Evolutionary conservation across 148 eudicot species (phyloP), one percentile per base, ranked within the genome.

Genomic region (Rhododendron ferrugineum): DNA sequence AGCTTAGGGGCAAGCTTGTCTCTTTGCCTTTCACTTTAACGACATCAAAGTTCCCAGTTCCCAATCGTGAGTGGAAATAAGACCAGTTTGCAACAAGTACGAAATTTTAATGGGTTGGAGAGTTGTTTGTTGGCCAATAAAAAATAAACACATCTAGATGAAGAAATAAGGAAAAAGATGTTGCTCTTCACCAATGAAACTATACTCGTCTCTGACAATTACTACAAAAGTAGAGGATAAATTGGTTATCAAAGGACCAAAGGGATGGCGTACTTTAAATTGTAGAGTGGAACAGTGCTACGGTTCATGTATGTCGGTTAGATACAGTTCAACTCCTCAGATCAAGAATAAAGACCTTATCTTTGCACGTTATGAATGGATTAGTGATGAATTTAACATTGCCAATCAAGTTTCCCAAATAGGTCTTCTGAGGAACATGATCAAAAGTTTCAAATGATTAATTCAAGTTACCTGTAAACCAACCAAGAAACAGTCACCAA

Each of bases 401-500:
- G 40, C 40, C 54, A 15, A 46, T 68, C 54, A 70, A 30, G 26
- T 47, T 68, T 44, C 46, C 49, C 56, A 23, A 44, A n/a, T 11
- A 42, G 20, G 0, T 13, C 42, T 5, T 18, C 44, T 26, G 8
- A 18, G 26, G 37, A 37, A 75, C 58, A 75, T 3, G 32, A 76
- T 54, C n/a, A 74, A 76, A 22, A 84, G 81, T 52, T 22, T 20
- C 36, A 84, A 13, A 72, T 32, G 80, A 68, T 18, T 22, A 80
- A 36, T 64, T 77, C 5, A 47, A 62, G 83, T 82, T 83, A 96
- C 98, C 98, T 96, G 98, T 75, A 96, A 92, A 88, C 98, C 98
- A 86, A 96, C 98, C 47, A 96, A 91, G 79, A 96, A 86, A 82
- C 98, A 96, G 85, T 96, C 98, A 14, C 98, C 98, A 52, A 91